phyloP scores from a whole-genome alignment of 192 early-diverging fungal species.

The Radiomyces spectabilis region DNA sequence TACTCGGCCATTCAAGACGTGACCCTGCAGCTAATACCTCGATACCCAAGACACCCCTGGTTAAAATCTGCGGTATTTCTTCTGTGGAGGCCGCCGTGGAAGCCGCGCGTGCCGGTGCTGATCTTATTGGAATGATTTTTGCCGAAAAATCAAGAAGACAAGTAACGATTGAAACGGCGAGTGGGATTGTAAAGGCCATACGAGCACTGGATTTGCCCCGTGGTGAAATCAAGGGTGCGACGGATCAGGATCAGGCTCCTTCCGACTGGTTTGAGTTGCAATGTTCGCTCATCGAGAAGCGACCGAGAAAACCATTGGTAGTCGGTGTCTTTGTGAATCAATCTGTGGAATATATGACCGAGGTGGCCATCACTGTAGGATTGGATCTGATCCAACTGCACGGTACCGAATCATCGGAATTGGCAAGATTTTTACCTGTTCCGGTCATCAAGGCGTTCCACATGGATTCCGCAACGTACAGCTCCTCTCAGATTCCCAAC shows the following conservation, averaged over 20 bases:
- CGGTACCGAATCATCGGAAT: constrained; percentile 61
- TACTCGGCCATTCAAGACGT: constrained; percentile 39
- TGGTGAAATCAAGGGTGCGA: background rate
- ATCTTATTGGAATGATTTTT: constrained; percentile 95
- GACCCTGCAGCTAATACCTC: background rate
- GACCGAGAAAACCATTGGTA: constrained; percentile 62
- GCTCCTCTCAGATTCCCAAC: constrained; percentile 12
- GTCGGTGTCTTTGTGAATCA: constrained; percentile 95
- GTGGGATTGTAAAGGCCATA: constrained; percentile 68
- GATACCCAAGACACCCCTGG: constrained; percentile 29
- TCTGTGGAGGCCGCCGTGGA: constrained; percentile 73
- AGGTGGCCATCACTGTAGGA: constrained; percentile 49
- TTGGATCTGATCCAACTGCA: constrained; percentile 95
- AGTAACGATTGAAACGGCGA: constrained; percentile 56
- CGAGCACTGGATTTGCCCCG: constrained; percentile 22
- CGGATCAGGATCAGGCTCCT: constrained; percentile 7
- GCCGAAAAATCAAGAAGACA: constrained; percentile 71
- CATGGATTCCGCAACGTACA: constrained; percentile 52
- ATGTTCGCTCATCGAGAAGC: constrained; percentile 28
- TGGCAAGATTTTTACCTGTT: constrained; percentile 64
- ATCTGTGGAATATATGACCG: constrained; percentile 64
- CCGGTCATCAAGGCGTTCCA: constrained; percentile 90
- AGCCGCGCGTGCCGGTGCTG: constrained; percentile 72
- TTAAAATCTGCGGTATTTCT: constrained; percentile 93
- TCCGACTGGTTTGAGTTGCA: constrained; percentile 46